phyloP scores from a whole-genome alignment of 257 asterid species.

The Jacaranda copaia region DNA sequence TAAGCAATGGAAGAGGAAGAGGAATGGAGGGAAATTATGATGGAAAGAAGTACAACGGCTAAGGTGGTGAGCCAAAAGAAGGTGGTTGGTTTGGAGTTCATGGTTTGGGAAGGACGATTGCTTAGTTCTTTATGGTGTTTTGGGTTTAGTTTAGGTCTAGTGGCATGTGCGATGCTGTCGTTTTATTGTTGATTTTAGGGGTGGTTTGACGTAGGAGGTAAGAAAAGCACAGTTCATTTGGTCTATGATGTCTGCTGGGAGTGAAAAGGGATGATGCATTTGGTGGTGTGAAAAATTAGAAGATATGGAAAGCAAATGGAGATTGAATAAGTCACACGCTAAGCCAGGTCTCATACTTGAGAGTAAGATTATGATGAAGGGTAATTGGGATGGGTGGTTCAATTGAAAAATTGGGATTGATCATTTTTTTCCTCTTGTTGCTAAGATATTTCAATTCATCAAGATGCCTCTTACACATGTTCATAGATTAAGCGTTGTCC shows the following conservation, averaged over 20 bases:
- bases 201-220: slow-evolving; percentile 60
- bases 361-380: neutral
- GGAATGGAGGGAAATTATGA: slow-evolving; percentile 44
- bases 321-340: slow-evolving; percentile 68
- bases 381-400: neutral
- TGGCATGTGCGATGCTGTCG: slow-evolving; percentile 26
- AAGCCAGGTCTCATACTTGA: slow-evolving; percentile 44
- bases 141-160: slow-evolving; percentile 26
- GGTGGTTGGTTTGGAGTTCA: slow-evolving; percentile 52
- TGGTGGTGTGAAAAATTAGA: slow-evolving; percentile 25
- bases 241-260: neutral
- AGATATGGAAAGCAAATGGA: slow-evolving; percentile 48
- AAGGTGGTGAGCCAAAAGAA: slow-evolving; percentile 63
- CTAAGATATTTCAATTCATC: neutral
- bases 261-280: slow-evolving; percentile 36
- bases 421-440: too few species aligned
- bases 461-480: too few species aligned
- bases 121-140: slow-evolving; percentile 22
- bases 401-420: neutral
- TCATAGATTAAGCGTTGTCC: too few species aligned
- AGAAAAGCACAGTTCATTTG: slow-evolving; percentile 53
- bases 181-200: slow-evolving; percentile 25
- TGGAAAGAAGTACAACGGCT: slow-evolving; percentile 51
- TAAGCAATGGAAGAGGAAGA: slow-evolving; percentile 14
- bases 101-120: slow-evolving; percentile 37